These are phyloP conservation scores for Medicago arabica DNA, from an alignment of 306 rosid species.

Conservation along the genomic window DNA sequence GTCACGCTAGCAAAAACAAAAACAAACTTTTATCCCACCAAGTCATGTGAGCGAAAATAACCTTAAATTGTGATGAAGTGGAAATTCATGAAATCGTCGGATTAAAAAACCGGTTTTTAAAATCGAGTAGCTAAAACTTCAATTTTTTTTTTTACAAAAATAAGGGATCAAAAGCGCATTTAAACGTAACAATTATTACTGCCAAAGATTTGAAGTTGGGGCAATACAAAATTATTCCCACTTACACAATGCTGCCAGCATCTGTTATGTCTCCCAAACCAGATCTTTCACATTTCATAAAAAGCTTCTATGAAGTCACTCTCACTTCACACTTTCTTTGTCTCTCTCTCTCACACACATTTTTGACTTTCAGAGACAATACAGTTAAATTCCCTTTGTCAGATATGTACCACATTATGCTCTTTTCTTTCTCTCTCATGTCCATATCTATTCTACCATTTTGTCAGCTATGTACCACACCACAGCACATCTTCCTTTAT, in stretches of 20 bases:
- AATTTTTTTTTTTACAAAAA: too few species aligned
- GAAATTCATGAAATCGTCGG: too few species aligned
- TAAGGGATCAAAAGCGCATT: too few species aligned
- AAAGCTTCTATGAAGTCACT: not conserved
- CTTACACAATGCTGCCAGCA: not conserved
- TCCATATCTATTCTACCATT: constrained; percentile 35
- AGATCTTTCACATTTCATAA: not conserved
- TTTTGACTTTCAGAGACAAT: constrained; percentile 31
- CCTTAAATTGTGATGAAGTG: too few species aligned
- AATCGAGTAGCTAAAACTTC: too few species aligned
- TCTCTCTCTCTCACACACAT: not conserved
- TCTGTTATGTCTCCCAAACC: not conserved
- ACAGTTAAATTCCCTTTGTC: constrained; percentile 28
- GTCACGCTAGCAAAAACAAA: too few species aligned
- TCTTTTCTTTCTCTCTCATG: constrained; percentile 23
- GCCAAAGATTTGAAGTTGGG: not conserved
- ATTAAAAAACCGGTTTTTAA: too few species aligned
- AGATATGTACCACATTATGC: not conserved
- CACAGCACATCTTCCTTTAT: not conserved
- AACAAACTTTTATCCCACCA: too few species aligned
- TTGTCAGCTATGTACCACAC: constrained; percentile 15
- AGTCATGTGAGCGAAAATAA: too few species aligned
- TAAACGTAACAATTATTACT: too few species aligned
- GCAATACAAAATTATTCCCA: not conserved
- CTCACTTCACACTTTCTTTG: not conserved